Evolutionary conservation across 768 basidiomycete genomes (phyloP), one percentile per base, ranked within the genome.

Genomic region (Trametopsis cervina): DNA sequence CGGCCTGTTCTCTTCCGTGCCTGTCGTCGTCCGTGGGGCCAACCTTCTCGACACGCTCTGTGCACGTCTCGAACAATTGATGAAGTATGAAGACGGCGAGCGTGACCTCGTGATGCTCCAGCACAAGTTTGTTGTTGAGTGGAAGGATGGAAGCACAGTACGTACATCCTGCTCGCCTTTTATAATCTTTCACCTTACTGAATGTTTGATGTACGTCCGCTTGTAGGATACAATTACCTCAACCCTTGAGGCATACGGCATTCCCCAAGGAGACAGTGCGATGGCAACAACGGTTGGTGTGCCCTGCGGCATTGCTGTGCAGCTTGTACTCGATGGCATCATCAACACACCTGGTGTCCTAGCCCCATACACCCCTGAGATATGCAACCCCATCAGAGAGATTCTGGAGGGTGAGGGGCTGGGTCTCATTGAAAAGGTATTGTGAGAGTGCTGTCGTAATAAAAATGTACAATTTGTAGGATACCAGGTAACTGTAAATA

Each of bases 81-180:
- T 97, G 89, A 78, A 83, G 66, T 97, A 95, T 69, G 87, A 83
- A 54, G 68, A 74, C 40, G 90, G 89, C 54, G 93, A 98, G 68
- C 84, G 90, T 10, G 95, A 99, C 66, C 79, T 98, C 52, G 89
- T 99, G 51, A 90, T 98, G 83, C 81, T 99, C 46, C 95, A 97
- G 69, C 95, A 99, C 78, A 95, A 94, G 73, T 98, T 99, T 63
- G 69, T 90, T 57, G 83, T 98, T 29, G 83, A 93, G 63, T 88
- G 86, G 78, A 74, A 77, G 26, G 90, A 97, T 60, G 93, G 95
- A 40, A 75, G 68, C 41, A 70, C 77, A 68, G 85, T 83, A 51
- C 44, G 76, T 57, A 40, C 27, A 15, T 22, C 13, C 18, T 47
- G 20, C 46, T 13, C 26, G 23, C 36, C 10, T 27, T 21, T n/a